These are phyloP conservation scores for Boletus calvinii DNA, from an alignment of 1,284 basidiomycete genomes.

Conservation along the genomic window DNA sequence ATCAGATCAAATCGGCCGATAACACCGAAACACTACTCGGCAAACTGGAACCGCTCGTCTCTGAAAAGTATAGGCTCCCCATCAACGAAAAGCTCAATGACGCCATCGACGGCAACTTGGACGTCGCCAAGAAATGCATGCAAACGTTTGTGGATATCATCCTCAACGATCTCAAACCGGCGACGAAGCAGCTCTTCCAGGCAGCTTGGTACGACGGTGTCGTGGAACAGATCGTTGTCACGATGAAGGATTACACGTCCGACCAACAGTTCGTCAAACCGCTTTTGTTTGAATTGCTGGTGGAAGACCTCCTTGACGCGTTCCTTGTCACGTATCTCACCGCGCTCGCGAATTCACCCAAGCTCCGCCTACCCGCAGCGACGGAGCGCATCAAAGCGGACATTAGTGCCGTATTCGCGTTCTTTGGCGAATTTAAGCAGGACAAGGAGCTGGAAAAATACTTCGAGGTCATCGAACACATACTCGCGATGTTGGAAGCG, in stretches of 20 bases:
- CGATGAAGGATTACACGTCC: conserved; percentile 92
- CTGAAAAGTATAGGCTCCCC: conserved; percentile 83
- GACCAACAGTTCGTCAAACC: conserved; percentile 92
- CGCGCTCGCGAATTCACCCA: conserved; percentile 81
- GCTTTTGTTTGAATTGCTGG: conserved; percentile 86
- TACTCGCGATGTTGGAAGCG: conserved; percentile 84
- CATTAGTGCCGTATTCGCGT: conserved; percentile 72
- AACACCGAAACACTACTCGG: conserved; percentile 85
- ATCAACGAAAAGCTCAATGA: conserved; percentile 91
- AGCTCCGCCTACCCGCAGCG: conserved; percentile 85
- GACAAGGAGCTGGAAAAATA: conserved; percentile 78
- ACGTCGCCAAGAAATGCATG: conserved; percentile 96
- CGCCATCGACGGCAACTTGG: conserved; percentile 97
- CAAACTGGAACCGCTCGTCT: conserved; percentile 89
- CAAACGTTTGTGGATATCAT: conserved; percentile 93
- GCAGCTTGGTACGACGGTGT: conserved; percentile 87
- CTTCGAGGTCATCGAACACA: conserved; percentile 87
- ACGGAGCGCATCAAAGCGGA: conserved; percentile 83
- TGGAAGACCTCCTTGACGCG: conserved; percentile 91
- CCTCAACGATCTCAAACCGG: conserved; percentile 92
- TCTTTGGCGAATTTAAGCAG: conserved; percentile 82
- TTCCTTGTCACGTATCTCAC: conserved; percentile 93
- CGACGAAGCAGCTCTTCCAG: conserved; percentile 85
- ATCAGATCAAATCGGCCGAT: conserved; percentile 96
- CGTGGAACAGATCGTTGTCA: conserved; percentile 86